Evolutionary conservation across 257 asterid genomes (phyloP), one percentile per base, ranked within the genome.

Genomic region (Penstemon eatonii): DNA sequence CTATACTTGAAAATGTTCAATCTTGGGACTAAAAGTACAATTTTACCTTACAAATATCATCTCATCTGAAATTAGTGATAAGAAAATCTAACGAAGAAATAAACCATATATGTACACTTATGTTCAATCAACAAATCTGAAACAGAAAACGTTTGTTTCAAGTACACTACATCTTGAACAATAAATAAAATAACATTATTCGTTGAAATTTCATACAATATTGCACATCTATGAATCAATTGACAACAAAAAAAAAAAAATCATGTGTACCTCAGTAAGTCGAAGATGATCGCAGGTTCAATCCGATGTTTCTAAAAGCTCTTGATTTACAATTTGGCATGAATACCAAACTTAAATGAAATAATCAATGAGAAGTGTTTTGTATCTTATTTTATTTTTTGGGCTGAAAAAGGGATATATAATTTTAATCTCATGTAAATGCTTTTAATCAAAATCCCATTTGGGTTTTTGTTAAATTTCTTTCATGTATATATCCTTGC

Each of bases 231-330:
- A 36, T 57, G 42, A 13, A 38, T 7, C 3, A 9, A 49, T 7
- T 4, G n/a, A 33, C 0, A 59, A 3, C 0, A 15, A 33, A 3
- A 59, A 3, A 10, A n/a, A 59, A 39, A 37, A 4, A 5, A 2
- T 56, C 18, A 68, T 40, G 47, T 69, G 47, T 69, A 75, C 80
- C 80, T 70, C 38, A 47, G 37, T 63, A 13, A 40, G 47, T 11
- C 43, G 25, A 8, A 1, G 3, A 18, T 43, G 43, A n/a, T 65
- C 47, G 43, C 62, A 59, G 43, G 51, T 55, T 42, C 39, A 37
- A 41, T 42, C 63, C 66, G 66, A 45, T 60, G n/a, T 46, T 37
- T 37, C 3, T 44, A 59, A 38, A 59, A 36, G 49, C 15, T 41
- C 66, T 18, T 54, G 6, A 25, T 25, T 25, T 25, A 25, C 33